These are phyloP conservation scores for Pichia sp. DNA, from an alignment of 1,139 yeast genomes.

Conservation along the genomic window DNA sequence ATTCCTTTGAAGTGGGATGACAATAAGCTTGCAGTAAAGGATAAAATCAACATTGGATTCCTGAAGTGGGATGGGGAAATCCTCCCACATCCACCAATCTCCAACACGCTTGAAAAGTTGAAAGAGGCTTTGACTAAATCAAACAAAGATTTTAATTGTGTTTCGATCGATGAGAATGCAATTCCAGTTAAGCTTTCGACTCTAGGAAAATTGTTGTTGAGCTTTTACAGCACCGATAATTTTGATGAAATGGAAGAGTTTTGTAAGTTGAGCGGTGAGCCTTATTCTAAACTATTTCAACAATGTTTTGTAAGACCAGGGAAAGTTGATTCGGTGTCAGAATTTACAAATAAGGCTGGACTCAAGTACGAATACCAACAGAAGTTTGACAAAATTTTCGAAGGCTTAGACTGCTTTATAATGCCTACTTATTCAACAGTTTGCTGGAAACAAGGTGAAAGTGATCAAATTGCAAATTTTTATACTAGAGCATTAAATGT, in stretches of 20 bases:
- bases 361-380: slow-evolving; percentile 34
- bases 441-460: slow-evolving; percentile 31
- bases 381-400: slow-evolving; percentile 35
- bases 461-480: slow-evolving; percentile 24
- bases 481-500: slow-evolving; percentile 50
- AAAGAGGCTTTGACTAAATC: slow-evolving; percentile 33
- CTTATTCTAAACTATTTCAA: slow-evolving; percentile 25
- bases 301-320: slow-evolving; percentile 18
- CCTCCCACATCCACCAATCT: slow-evolving; percentile 51
- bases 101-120: slow-evolving; percentile 37
- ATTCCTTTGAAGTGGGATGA: slow-evolving; percentile 42
- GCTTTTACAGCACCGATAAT: slow-evolving; percentile 48
- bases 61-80: slow-evolving; percentile 35
- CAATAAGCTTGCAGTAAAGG: background rate
- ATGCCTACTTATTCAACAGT: slow-evolving; percentile 35
- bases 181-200: slow-evolving; percentile 31
- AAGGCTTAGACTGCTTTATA: slow-evolving; percentile 35
- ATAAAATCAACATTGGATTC: slow-evolving; percentile 33
- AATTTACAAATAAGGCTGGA: slow-evolving; percentile 27
- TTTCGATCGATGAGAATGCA: slow-evolving; percentile 34
- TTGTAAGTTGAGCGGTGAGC: slow-evolving; percentile 45
- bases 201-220: slow-evolving; percentile 32
- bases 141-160: slow-evolving; percentile 32
- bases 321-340: slow-evolving; percentile 16
- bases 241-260: slow-evolving; percentile 37